Evolutionary conservation across 768 basidiomycete species (phyloP).

Genomic region (Hypholoma sublateritium): DNA sequence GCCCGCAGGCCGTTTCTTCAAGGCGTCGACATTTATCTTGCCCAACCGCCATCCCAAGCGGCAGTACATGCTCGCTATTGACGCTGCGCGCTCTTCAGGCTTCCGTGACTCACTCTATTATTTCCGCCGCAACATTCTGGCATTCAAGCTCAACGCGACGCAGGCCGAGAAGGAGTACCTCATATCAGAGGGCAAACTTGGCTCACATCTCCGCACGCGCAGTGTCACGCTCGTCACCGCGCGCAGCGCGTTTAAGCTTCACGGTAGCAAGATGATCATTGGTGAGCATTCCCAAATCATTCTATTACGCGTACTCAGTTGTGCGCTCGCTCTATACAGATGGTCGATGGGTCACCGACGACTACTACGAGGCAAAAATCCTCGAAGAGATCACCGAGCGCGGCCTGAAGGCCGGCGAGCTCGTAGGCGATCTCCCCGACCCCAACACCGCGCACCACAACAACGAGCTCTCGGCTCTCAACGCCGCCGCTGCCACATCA

Average conservation of each 20-base stretch:
- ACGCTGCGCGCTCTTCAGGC: slow-evolving; percentile 93
- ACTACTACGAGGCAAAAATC: slow-evolving; percentile 91
- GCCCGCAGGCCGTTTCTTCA: slow-evolving; percentile 76
- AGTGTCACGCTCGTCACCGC: slow-evolving; percentile 94
- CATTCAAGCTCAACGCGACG: slow-evolving; percentile 88
- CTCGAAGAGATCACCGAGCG: slow-evolving; percentile 75
- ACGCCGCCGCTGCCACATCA: slow-evolving; percentile 31
- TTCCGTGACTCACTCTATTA: slow-evolving; percentile 98
- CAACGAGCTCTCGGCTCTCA: slow-evolving; percentile 39
- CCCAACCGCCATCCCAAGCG: slow-evolving; percentile 82
- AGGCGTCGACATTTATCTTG: slow-evolving; percentile 85
- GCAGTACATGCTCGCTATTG: slow-evolving; percentile 94
- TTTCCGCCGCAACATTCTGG: slow-evolving; percentile 87
- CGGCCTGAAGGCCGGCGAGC: slow-evolving; percentile 80
- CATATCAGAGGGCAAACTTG: slow-evolving; percentile 85
- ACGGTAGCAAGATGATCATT: slow-evolving; percentile 88
- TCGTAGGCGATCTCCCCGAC: slow-evolving; percentile 81
- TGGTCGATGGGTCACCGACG: slow-evolving; percentile 90
- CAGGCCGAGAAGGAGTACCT: slow-evolving; percentile 91
- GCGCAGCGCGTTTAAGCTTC: slow-evolving; percentile 90
- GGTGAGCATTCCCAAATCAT: slow-evolving; percentile 41
- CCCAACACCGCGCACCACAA: slow-evolving; percentile 57
- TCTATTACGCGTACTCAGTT: too few relatives aligned
- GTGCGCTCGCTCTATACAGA: slow-evolving; percentile 43
- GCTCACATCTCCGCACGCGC: slow-evolving; percentile 83